Conservation (phyloP, 2,329 filamentous ascomycete genomes). For the Chrysoporthe austroafricana region DNA sequence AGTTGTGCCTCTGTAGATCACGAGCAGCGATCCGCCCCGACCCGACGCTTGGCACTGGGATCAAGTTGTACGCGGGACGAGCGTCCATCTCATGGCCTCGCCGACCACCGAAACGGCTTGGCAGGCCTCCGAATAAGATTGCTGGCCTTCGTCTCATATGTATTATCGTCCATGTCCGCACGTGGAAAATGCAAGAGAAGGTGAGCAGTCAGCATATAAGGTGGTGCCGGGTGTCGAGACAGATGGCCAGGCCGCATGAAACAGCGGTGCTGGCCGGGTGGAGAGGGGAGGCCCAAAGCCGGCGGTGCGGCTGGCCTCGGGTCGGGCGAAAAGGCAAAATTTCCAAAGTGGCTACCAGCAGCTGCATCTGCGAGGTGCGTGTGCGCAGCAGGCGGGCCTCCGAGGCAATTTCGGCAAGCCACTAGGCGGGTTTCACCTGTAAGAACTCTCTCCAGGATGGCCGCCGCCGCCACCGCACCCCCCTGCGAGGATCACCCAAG, state of each 20-base stretch:
- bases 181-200: conserved; percentile 4
- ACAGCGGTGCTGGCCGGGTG: not conserved
- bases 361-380: not conserved
- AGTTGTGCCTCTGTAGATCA: conserved; percentile 10
- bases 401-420: conserved; percentile 9
- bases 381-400: not conserved
- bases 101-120: not conserved
- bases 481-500: conserved; percentile 4
- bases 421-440: conserved; percentile 12
- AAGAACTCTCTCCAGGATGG: not conserved
- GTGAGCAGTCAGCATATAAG: not conserved
- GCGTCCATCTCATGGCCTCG: not conserved
- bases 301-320: not conserved
- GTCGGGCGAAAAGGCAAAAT: not conserved
- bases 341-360: too few species aligned
- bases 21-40: not conserved
- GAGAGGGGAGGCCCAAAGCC: not conserved
- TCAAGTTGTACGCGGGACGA: conserved; percentile 8
- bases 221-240: not conserved
- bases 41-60: conserved; percentile 20
- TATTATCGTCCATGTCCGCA: conserved; percentile 7
- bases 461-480: not conserved
- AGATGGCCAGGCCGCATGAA: conserved; percentile 5
- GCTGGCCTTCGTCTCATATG: conserved; percentile 11
- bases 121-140: conserved; percentile 21